A percentile compares a stretch with the other conserved stretches of the same genome.
phyloP scores from a whole-genome alignment of 352 stramenopile species.

The Elongisporangium anandrum region DNA sequence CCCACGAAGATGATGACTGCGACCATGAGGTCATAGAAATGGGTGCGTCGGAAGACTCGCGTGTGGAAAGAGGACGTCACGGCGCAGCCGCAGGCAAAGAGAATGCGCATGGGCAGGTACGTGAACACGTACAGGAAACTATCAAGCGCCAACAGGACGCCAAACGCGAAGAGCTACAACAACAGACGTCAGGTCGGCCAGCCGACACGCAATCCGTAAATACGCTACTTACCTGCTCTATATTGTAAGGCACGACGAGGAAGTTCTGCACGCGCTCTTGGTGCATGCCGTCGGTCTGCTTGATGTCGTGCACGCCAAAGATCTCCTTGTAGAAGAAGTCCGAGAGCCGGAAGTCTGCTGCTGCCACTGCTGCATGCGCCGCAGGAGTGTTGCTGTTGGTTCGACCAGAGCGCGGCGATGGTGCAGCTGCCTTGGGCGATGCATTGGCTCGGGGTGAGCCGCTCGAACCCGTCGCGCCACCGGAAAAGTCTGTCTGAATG shows the following conservation, averaged over 20 bases:
- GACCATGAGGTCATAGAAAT: constrained; percentile 92
- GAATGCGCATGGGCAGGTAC: constrained; percentile 92
- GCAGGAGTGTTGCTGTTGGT: neutral
- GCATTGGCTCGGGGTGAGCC: constrained; percentile 2
- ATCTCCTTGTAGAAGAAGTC: constrained; percentile 87
- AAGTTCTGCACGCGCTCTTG: constrained; percentile 84
- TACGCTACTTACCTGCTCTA: constrained; percentile 32
- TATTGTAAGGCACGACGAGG: constrained; percentile 66
- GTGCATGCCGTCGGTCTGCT: constrained; percentile 63
- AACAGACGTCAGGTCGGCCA: neutral
- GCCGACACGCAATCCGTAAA: neutral
- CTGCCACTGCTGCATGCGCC: neutral
- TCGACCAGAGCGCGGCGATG: neutral
- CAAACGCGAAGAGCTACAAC: constrained; percentile 86
- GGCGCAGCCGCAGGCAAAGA: constrained; percentile 71
- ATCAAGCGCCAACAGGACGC: constrained; percentile 94
- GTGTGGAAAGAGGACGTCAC: constrained; percentile 75
- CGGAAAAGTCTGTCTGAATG: constrained; percentile 29
- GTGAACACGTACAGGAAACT: constrained; percentile 97
- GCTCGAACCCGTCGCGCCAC: neutral
- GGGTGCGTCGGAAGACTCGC: constrained; percentile 75
- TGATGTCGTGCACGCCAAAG: constrained; percentile 80
- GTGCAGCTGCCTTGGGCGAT: neutral
- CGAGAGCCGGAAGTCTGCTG: constrained; percentile 38
- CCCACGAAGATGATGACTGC: constrained; percentile 76